Evolutionary conservation across 371 early-diverging fungal genomes (phyloP).

Genomic region (Zychaea mexicana): DNA sequence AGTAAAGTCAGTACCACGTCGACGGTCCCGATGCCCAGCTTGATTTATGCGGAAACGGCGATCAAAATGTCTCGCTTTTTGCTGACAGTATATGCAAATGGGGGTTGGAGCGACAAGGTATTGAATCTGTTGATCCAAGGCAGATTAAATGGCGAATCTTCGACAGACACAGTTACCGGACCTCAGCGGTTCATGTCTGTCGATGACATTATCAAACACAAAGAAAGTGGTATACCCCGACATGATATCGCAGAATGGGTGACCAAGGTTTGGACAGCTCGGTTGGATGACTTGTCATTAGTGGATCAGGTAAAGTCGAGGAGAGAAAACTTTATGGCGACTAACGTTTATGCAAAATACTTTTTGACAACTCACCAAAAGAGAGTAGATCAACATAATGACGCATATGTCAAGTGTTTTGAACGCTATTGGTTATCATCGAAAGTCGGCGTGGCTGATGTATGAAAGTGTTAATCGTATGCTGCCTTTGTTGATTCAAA

Average conservation of each 20-base stretch:
- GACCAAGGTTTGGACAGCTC: slow-evolving; percentile 51
- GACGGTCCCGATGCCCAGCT: slow-evolving; percentile 29
- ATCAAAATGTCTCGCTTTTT: slow-evolving; percentile 44
- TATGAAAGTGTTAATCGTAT: slow-evolving; percentile 65
- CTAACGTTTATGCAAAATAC: neutral
- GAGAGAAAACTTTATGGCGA: no score
- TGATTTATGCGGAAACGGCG: slow-evolving; percentile 51
- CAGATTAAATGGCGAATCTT: slow-evolving; percentile 6
- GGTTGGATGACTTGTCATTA: slow-evolving; percentile 52
- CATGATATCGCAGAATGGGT: slow-evolving; percentile 64
- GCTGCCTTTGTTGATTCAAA: slow-evolving; percentile 56
- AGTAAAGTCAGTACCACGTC: slow-evolving; percentile 41
- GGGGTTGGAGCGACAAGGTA: slow-evolving; percentile 35
- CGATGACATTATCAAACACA: neutral
- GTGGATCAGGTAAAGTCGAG: slow-evolving; percentile 55
- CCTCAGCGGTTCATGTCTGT: slow-evolving; percentile 9
- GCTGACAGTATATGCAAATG: slow-evolving; percentile 29
- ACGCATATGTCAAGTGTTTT: slow-evolving; percentile 65
- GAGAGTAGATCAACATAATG: slow-evolving; percentile 55
- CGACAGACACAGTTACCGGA: neutral
- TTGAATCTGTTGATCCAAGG: slow-evolving; percentile 30
- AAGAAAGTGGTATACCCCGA: slow-evolving; percentile 46
- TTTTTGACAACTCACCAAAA: neutral
- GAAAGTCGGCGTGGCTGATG: slow-evolving; percentile 79
- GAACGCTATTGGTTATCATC: slow-evolving; percentile 61